A percentile compares a stretch with the other conserved stretches of the same genome.
Conservation (phyloP, 768 basidiomycete genomes). For the Hygrophoropsis aurantiaca region DNA sequence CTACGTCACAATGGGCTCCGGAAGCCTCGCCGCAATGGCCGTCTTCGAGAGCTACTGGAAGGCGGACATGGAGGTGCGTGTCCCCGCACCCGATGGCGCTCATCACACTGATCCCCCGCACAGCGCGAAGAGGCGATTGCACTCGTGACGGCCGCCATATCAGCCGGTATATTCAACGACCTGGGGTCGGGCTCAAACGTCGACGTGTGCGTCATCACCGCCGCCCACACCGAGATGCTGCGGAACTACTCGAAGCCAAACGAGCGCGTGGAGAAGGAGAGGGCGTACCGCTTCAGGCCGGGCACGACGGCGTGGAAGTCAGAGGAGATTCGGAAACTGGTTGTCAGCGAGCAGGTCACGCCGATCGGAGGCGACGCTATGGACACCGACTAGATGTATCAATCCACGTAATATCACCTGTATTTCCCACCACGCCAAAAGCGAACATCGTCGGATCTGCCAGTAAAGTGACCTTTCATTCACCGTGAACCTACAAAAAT, state of each 20-base stretch:
- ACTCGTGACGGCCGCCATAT: conserved; percentile 84
- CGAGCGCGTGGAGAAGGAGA: conserved; percentile 76
- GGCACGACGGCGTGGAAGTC: conserved; percentile 91
- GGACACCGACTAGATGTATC: conserved; percentile 65
- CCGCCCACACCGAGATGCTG: conserved; percentile 84
- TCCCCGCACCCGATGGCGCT: neutral
- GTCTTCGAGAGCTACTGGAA: conserved; percentile 90
- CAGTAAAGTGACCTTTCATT: too few relatives aligned
- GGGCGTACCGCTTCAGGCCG: conserved; percentile 65
- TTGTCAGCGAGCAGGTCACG: conserved; percentile 71
- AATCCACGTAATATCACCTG: too few relatives aligned
- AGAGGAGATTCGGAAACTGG: conserved; percentile 69
- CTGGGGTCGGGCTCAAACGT: conserved; percentile 98
- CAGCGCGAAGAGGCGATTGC: conserved; percentile 80
- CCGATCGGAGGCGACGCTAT: conserved; percentile 65
- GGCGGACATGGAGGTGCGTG: conserved; percentile 73
- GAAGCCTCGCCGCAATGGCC: conserved; percentile 96
- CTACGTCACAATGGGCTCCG: conserved; percentile 98
- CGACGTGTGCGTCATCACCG: conserved; percentile 94
- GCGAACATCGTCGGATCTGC: too few relatives aligned
- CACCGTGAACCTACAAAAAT: conserved; percentile 4
- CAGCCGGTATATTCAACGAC: conserved; percentile 99
- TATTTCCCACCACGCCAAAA: neutral
- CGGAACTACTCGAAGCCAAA: conserved; percentile 94
- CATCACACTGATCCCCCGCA: conserved; percentile 5